These are phyloP conservation scores for Didymella arachidicola DNA, from an alignment of 2,329 filamentous ascomycete genomes.

Conservation along the genomic window DNA sequence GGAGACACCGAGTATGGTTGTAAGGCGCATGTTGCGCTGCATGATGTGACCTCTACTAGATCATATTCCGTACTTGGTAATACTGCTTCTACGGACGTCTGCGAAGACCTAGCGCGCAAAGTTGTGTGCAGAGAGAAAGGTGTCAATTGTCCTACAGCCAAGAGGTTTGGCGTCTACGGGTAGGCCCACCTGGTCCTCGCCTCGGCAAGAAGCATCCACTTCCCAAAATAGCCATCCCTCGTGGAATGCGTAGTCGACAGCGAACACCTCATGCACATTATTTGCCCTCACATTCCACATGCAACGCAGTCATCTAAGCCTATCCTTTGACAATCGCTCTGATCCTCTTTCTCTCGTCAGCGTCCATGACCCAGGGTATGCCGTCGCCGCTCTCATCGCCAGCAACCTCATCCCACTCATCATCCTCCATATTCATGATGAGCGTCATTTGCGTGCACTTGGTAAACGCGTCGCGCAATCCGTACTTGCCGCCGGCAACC, in stretches of 20 bases:
- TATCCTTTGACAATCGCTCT: constrained; percentile 68
- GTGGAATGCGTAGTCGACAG: constrained; percentile 2
- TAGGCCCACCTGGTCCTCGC: constrained; percentile 3
- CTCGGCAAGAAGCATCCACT: background rate
- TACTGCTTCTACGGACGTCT: background rate
- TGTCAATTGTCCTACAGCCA: background rate
- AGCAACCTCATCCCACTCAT: constrained; percentile 85
- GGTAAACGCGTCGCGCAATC: constrained; percentile 77
- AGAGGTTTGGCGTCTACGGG: background rate
- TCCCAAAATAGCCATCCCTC: constrained; percentile 8
- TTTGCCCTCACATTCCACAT: background rate
- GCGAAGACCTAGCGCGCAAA: background rate
- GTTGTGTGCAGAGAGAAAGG: background rate
- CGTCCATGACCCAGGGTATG: constrained; percentile 74
- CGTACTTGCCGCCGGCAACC: constrained; percentile 75
- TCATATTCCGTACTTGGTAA: background rate
- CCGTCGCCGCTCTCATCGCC: constrained; percentile 61
- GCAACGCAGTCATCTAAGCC: background rate
- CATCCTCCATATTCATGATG: constrained; percentile 92
- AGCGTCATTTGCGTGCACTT: constrained; percentile 81
- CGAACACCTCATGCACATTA: background rate
- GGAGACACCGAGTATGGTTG: constrained; percentile 9
- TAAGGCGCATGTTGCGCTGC: constrained; percentile 19
- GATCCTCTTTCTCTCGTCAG: constrained; percentile 76
- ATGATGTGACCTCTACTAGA: constrained; percentile 4